These are phyloP conservation scores for Rhynchosporium graminicola DNA, from an alignment of 2,329 filamentous ascomycete genomes.

Conservation along the genomic window DNA sequence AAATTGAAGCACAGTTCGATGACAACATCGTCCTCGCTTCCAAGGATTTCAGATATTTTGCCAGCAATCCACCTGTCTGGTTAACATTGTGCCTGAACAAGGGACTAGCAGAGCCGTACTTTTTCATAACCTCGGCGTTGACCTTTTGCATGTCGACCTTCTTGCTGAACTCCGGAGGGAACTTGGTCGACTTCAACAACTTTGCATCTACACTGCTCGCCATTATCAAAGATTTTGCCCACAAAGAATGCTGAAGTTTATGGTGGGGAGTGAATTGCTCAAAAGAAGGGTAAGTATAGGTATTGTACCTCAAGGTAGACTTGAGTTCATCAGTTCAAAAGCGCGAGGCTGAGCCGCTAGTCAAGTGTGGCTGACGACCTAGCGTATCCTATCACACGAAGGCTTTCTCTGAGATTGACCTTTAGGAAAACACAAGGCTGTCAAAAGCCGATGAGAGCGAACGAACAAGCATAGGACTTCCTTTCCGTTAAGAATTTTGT, in stretches of 20 bases:
- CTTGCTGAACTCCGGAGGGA: conserved; percentile 87
- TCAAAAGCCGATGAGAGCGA: neutral
- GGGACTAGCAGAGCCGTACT: conserved; percentile 52
- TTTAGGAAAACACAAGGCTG: conserved; percentile 6
- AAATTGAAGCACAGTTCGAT: conserved; percentile 78
- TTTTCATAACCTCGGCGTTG: conserved; percentile 97
- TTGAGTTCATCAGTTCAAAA: neutral
- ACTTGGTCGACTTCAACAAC: conserved; percentile 87
- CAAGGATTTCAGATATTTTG: conserved; percentile 82
- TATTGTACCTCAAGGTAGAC: neutral
- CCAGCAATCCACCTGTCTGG: conserved; percentile 82
- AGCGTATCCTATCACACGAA: conserved; percentile 1
- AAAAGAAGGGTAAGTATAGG: neutral
- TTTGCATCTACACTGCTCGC: conserved; percentile 85
- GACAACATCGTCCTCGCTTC: conserved; percentile 93
- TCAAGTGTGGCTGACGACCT: conserved; percentile 12
- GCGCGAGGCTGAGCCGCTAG: conserved; percentile 28
- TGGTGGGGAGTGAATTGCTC: neutral
- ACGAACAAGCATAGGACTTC: neutral
- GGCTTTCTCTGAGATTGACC: neutral
- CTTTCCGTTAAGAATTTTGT: neutral
- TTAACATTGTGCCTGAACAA: conserved; percentile 24
- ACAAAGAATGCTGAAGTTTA: conserved; percentile 13
- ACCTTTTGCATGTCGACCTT: conserved; percentile 98
- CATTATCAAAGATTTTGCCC: conserved; percentile 52